phyloP scores from a whole-genome alignment of 768 basidiomycete species.

The Kwoniella newhampshirensis region DNA sequence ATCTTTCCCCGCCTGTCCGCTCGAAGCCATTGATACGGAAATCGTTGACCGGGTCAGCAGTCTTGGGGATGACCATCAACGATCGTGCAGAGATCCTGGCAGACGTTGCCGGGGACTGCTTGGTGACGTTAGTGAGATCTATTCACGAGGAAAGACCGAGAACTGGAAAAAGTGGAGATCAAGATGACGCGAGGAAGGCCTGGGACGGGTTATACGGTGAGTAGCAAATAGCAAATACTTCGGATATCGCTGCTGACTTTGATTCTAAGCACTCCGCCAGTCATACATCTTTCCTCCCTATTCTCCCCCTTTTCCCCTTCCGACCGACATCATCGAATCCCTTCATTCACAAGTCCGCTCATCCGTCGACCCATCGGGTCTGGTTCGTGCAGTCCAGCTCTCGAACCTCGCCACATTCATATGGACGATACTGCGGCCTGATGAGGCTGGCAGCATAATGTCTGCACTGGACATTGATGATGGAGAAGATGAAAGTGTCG shows the following conservation, averaged over 20 bases:
- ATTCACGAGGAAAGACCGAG: conserved; percentile 2
- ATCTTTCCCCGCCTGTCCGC: conserved; percentile 4
- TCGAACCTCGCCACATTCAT: conserved; percentile 40
- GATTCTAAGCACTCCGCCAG: conserved; percentile 12
- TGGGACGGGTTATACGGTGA: conserved; percentile 28
- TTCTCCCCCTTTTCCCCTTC: conserved; percentile 25
- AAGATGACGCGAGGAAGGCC: conserved; percentile 16
- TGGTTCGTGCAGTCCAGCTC: conserved; percentile 10
- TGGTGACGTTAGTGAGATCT: conserved; percentile 25
- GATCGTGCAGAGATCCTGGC: conserved; percentile 27
- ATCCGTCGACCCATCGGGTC: conserved; percentile 4
- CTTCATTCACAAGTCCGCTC: conserved; percentile 17
- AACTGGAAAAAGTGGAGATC: conserved; percentile 4
- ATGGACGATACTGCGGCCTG: conserved; percentile 32
- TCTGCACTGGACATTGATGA: background rate
- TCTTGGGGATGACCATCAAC: conserved; percentile 25
- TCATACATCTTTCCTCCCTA: conserved; percentile 32
- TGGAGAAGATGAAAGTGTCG: conserved; percentile 7
- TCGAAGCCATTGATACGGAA: conserved; percentile 1
- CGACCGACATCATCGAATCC: conserved; percentile 14
- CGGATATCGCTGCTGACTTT: background rate
- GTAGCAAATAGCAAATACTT: no score
- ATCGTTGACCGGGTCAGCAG: conserved; percentile 8
- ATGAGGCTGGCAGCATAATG: conserved; percentile 25
- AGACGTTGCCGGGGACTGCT: conserved; percentile 36